Base-by-base conservation (phyloP, 495 filamentous ascomycete genomes). In the Penicillium ochrochloron region DNA sequence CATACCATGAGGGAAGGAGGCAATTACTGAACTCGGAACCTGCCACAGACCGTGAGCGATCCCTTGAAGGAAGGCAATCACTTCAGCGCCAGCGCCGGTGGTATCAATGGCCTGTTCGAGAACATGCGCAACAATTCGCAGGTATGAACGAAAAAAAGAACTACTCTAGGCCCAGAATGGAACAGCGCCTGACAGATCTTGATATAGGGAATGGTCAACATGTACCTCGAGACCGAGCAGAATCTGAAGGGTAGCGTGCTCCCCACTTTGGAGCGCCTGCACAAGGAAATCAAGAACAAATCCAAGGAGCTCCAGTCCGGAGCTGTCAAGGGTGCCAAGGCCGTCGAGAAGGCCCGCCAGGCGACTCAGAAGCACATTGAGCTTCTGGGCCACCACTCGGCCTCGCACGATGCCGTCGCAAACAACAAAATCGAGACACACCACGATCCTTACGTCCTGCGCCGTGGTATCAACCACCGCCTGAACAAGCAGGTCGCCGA, bases 241-340 rank as follows among this genome's bases (percentile, higher is more conserved):
- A 90, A 85, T 62, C 83, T 99, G 52, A 96, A 91, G 74, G 86
- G 86, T 64, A 86, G 86, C 21, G 91, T 97, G 21, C 84, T 96
- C 19, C 96, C 94, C 12, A 88, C 93, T 54, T 85, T 99, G 69
- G 92, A 94, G 73, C 89, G 92, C 33, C 84, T 99, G 31, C 93
- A 97, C 79, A 88, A 93, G 72, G 95, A 98, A 71, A 94, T 99
- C 80, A 98, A 97, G 83, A 87, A 90, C 75, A 97, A 97, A 80
- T 82, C 85, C 39, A 98, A 97, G 82, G 92, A 96, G 75, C 84
- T 99, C 7, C 82, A 82, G 46, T 84, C 87, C 50, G 92, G 93
- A n/a, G 91, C 90, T n/a, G 86, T 86, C 60, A 97, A 95, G 83
- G 84, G 86, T 9, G 86, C 90, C 44, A 99, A 97, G 77, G 88